Percentiles rank a stretch among this genome's conserved stretches.
phyloP scores from a whole-genome alignment of 306 rosid species.

The Acacia crassicarpa region DNA sequence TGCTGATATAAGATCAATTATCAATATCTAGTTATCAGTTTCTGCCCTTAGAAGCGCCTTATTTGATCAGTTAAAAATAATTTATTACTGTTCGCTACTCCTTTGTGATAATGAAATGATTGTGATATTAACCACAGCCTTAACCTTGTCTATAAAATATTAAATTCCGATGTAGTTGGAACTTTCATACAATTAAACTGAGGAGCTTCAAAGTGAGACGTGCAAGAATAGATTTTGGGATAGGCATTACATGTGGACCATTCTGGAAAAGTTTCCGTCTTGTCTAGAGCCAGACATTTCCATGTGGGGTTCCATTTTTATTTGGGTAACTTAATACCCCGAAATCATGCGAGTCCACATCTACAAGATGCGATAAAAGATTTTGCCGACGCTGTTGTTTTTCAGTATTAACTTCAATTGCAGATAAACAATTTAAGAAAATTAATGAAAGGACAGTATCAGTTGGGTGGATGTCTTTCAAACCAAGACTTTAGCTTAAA shows the following conservation, averaged over 20 bases:
- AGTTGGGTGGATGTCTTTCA: conserved; percentile 67
- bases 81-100: background rate
- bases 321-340: conserved; percentile 8
- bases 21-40: background rate
- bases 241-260: background rate
- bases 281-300: background rate
- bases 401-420: conserved; percentile 29
- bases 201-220: background rate
- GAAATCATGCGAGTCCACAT: conserved; percentile 32
- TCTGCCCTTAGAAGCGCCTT: background rate
- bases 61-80: background rate
- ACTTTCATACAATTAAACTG: background rate
- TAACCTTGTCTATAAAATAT: background rate
- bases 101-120: background rate
- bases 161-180: background rate
- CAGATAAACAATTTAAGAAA: conserved; percentile 23
- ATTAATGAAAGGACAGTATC: conserved; percentile 26
- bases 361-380: conserved; percentile 15
- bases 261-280: background rate
- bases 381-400: conserved; percentile 24
- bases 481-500: conserved; percentile 67
- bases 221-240: background rate
- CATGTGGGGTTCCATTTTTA: background rate
- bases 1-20: background rate
- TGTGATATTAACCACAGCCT: background rate